Conservation (phyloP, 2,329 filamentous ascomycete species). For the Elsinoe arachidis region DNA sequence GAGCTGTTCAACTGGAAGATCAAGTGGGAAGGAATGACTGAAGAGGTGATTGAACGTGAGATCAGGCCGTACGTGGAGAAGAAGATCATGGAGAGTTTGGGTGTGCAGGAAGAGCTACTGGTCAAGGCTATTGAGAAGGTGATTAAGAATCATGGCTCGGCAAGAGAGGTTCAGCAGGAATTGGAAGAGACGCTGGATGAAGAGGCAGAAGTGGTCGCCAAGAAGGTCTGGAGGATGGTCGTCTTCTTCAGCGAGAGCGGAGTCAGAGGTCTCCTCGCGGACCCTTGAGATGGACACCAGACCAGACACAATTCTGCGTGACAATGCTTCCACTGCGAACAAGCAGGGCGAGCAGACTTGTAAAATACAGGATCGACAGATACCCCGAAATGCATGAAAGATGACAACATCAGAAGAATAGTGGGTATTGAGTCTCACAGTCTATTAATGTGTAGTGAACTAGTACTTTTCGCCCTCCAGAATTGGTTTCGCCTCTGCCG, state of each 20-base stretch:
- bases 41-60: constrained; percentile 71
- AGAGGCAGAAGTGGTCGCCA: constrained; percentile 85
- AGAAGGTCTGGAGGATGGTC: constrained; percentile 96
- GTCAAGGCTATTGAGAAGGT: constrained; percentile 89
- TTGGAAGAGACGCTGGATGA: constrained; percentile 88
- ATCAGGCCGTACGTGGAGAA: constrained; percentile 93
- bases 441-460: not conserved
- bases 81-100: constrained; percentile 94
- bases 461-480: constrained; percentile 45
- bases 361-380: too few relatives aligned
- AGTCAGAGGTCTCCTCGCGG: constrained; percentile 60
- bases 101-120: constrained; percentile 90
- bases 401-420: too few relatives aligned
- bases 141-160: constrained; percentile 62
- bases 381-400: too few relatives aligned
- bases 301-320: too few relatives aligned
- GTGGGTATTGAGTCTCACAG: too few relatives aligned
- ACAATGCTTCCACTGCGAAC: too few relatives aligned
- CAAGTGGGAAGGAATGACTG: constrained; percentile 85
- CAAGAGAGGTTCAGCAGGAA: constrained; percentile 75
- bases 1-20: constrained; percentile 80
- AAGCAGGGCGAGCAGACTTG: too few relatives aligned
- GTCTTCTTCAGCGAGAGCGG: constrained; percentile 96
- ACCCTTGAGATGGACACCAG: not conserved
- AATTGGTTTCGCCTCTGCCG: constrained; percentile 67